Evolutionary conservation across 108 stramenopile species (phyloP).

Genomic region (Cylindrotheca fusiformis): DNA sequence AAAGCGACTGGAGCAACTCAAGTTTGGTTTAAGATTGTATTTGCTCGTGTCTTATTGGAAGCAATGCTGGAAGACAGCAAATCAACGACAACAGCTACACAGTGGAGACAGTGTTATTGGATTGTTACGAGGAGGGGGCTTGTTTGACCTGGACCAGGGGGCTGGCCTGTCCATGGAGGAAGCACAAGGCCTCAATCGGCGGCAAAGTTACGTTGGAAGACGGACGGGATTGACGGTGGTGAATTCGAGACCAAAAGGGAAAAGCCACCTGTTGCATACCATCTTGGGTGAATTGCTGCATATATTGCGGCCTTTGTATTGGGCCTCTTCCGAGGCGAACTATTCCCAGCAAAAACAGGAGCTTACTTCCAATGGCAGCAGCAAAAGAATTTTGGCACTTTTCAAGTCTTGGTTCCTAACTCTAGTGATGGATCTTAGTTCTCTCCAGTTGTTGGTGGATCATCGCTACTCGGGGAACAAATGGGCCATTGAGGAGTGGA

Average conservation of each 20-base stretch:
- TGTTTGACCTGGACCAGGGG: constrained; percentile 12
- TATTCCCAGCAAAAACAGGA: background rate
- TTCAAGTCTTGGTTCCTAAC: constrained; percentile 24
- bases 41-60: constrained; percentile 39
- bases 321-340: constrained; percentile 27
- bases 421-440: constrained; percentile 34
- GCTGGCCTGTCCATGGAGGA: constrained; percentile 13
- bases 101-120: constrained; percentile 14
- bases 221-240: constrained; percentile 27
- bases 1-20: constrained; percentile 33
- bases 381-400: background rate
- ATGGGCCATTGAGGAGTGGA: constrained; percentile 21
- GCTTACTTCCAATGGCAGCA: background rate
- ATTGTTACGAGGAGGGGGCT: constrained; percentile 27
- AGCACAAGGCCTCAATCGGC: constrained; percentile 9
- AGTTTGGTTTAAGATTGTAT: constrained; percentile 35
- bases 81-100: background rate
- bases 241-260: background rate
- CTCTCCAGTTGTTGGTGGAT: constrained; percentile 22
- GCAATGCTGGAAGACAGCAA: constrained; percentile 12
- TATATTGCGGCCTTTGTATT: constrained; percentile 35
- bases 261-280: background rate
- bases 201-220: constrained; percentile 33
- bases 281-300: constrained; percentile 39
- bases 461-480: constrained; percentile 4